These are phyloP conservation scores for Saccharomyces hybrid DNA, from an alignment of 1,139 yeast genomes.

Conservation along the genomic window DNA sequence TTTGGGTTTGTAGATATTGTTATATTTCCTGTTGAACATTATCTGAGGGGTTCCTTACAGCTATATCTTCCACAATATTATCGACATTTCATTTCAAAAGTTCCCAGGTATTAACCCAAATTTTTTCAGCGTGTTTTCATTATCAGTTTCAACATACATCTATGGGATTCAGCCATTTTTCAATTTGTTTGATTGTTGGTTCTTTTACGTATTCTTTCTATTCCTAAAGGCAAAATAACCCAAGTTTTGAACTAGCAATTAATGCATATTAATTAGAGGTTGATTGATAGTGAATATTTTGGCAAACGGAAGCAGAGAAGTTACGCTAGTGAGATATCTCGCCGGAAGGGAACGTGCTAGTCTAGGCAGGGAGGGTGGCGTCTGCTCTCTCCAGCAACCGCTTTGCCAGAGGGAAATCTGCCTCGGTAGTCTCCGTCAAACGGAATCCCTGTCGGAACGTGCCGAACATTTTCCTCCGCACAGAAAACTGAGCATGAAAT, in stretches of 20 bases:
- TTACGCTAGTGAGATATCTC: neutral
- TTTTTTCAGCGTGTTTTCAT: neutral
- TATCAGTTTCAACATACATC: conserved; percentile 56
- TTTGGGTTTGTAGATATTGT: no score
- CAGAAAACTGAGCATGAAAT: neutral
- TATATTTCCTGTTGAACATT: neutral
- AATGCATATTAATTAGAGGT: neutral
- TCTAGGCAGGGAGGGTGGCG: neutral
- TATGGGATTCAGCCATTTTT: conserved; percentile 93
- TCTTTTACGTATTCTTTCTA: neutral
- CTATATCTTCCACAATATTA: neutral
- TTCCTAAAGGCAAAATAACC: neutral
- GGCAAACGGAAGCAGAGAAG: neutral
- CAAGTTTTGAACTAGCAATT: neutral
- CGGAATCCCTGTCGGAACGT: no score
- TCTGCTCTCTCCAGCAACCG: neutral
- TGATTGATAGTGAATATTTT: neutral
- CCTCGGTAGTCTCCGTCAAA: neutral
- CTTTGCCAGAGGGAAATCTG: neutral
- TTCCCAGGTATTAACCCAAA: neutral
- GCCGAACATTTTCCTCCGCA: neutral
- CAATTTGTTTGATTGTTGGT: conserved; percentile 1
- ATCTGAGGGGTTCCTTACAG: neutral
- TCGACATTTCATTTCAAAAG: neutral
- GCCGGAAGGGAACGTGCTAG: neutral